Evolutionary conservation across 345 rosid species (phyloP).

Genomic region (Hibiscus tridactylites): DNA sequence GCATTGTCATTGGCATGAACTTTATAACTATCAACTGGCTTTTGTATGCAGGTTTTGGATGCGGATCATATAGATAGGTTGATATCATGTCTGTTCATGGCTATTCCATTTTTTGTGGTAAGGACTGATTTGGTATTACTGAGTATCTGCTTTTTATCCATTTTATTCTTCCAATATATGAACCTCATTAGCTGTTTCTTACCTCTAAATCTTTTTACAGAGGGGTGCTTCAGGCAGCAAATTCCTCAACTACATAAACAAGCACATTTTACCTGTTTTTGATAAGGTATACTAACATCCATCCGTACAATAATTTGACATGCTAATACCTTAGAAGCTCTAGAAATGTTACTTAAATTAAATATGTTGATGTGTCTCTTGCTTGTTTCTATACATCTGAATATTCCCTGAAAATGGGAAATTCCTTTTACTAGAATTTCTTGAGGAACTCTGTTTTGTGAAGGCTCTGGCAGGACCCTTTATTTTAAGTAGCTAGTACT

Average conservation of each 20-base stretch:
- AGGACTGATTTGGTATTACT: conserved; percentile 1
- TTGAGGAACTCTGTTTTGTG: neutral
- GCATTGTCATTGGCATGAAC: neutral
- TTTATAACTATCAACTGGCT: neutral
- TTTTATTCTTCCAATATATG: conserved; percentile 6
- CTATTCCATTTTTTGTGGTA: conserved; percentile 94
- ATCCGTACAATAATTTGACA: neutral
- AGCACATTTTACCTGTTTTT: conserved; percentile 80
- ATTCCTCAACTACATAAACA: conserved; percentile 82
- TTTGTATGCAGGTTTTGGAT: conserved; percentile 66
- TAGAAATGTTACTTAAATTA: neutral
- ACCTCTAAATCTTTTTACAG: conserved; percentile 27
- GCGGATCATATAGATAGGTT: conserved; percentile 89
- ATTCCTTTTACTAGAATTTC: neutral
- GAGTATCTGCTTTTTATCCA: neutral
- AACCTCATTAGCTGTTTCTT: neutral
- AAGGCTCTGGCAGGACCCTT: neutral
- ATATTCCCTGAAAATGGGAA: neutral
- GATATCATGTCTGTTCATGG: conserved; percentile 88
- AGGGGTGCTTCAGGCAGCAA: conserved; percentile 93
- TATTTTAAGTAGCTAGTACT: neutral
- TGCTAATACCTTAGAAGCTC: neutral
- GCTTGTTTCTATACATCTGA: neutral
- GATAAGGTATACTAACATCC: conserved; percentile 52
- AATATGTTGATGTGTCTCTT: neutral